Evolutionary conservation across 352 stramenopile genomes (phyloP), one percentile per base, ranked within the genome.

Genomic region (Peronosclerospora sorghi): DNA sequence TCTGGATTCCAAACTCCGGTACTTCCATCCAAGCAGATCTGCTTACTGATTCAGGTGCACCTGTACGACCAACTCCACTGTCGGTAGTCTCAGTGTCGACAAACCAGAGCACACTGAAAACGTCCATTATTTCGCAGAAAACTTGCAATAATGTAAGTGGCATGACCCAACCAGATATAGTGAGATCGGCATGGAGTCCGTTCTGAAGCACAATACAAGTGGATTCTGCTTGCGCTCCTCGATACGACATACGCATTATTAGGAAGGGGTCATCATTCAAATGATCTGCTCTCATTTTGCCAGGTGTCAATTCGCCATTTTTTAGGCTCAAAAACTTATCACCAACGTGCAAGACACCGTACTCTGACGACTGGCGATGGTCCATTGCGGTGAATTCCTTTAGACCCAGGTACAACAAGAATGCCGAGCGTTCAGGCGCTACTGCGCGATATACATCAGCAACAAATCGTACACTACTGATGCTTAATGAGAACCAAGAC

Each of bases 241-340:
- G 66, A 45, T 91, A 91, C 4, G 73, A 79, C 53, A 82, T 54
- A 2, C 62, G 73, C 30, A 92, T 26, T 0, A 57, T 52, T 12
- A 87, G 45, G 24, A 82, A 87, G 0, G 74, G 72, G 0, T 62
- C 72, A 30, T 58, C 62, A 17, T 68, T 68, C 9, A 83, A 50
- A 39, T 75, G 71, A 18, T 88, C 75, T 0, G 75, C 59, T n/a
- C 63, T 65, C 35, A 93, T 72, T 32, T 80, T 81, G 8, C 75
- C 62, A 13, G 78, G 72, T 0, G 64, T 79, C 27, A 94, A 53
- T 7, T 79, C 40, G 1, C 80, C 80, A 38, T 87, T 84, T 30
- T 89, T 85, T 29, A 89, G 56, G 13, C 51, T 78, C 21, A 94
- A 55, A 53, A 94, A 94, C 14, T 83, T 78, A 44, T 94, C 75